phyloP scores from a whole-genome alignment of 805 yeast genomes.

The Ogataea chonburiensis region DNA sequence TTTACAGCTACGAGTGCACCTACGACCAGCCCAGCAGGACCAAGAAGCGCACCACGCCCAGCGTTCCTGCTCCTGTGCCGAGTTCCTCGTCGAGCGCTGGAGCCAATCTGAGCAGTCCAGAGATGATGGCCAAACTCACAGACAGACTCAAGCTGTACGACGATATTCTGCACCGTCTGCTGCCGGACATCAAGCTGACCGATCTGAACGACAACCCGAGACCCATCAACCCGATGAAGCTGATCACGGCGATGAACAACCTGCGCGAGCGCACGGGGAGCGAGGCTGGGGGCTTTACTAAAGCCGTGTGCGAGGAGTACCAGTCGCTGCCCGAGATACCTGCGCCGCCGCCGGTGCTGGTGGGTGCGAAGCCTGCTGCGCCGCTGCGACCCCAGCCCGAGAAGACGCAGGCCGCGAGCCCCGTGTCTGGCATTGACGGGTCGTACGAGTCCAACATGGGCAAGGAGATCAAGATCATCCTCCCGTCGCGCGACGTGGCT shows the following conservation, averaged over 20 bases:
- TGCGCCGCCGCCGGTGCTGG: constrained; percentile 15
- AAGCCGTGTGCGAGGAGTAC: constrained; percentile 28
- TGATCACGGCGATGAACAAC: constrained; percentile 31
- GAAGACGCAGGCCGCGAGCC: constrained; percentile 10
- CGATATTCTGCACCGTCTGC: constrained; percentile 32
- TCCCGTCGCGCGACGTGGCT: constrained; percentile 77
- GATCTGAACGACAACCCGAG: constrained; percentile 33
- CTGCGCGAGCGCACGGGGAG: constrained; percentile 25
- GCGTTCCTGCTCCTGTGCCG: constrained; percentile 1
- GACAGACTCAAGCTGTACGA: constrained; percentile 33
- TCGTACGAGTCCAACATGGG: constrained; percentile 39
- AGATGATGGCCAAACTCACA: constrained; percentile 32
- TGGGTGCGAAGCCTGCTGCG: background rate
- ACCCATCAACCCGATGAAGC: constrained; percentile 34
- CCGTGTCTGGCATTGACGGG: constrained; percentile 37
- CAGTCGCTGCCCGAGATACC: constrained; percentile 34
- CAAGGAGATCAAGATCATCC: constrained; percentile 58
- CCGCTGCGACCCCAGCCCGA: constrained; percentile 3
- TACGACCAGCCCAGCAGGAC: constrained; percentile 64
- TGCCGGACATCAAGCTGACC: constrained; percentile 34
- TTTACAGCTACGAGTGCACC: constrained; percentile 79
- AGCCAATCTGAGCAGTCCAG: constrained; percentile 19
- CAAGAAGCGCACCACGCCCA: constrained; percentile 37
- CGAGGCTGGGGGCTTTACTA: constrained; percentile 20
- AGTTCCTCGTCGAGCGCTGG: constrained; percentile 19